Percentiles rank a stretch among this genome's conserved stretches.
phyloP scores from a whole-genome alignment of 2,329 filamentous ascomycete genomes.

The Fusarium pseudonygamai region DNA sequence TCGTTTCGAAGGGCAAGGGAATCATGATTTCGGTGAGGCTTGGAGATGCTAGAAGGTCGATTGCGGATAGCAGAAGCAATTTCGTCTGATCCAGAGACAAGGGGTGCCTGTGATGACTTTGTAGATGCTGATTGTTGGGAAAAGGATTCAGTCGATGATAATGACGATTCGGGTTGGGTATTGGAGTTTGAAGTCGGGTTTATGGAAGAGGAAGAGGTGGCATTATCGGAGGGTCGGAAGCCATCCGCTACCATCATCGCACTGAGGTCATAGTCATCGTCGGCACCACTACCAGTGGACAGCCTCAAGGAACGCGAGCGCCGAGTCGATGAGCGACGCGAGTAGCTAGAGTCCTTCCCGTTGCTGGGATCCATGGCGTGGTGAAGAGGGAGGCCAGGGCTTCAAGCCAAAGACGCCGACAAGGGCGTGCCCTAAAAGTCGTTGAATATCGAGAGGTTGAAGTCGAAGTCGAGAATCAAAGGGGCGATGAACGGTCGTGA shows the following conservation, averaged over 20 bases:
- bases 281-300: constrained; percentile 45
- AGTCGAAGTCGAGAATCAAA: constrained; percentile 24
- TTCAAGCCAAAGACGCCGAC: constrained; percentile 39
- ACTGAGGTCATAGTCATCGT: constrained; percentile 60
- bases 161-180: constrained; percentile 12
- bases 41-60: constrained; percentile 65
- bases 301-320: constrained; percentile 54
- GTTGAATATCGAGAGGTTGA: constrained; percentile 32
- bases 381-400: constrained; percentile 32
- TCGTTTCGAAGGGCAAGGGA: constrained; percentile 64
- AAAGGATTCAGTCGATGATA: constrained; percentile 26
- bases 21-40: constrained; percentile 60
- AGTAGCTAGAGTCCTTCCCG: constrained; percentile 51
- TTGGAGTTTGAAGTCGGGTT: constrained; percentile 37
- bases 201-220: neutral
- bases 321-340: constrained; percentile 56
- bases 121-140: constrained; percentile 1
- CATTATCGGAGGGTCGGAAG: constrained; percentile 54
- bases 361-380: constrained; percentile 54
- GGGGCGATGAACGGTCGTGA: constrained; percentile 16
- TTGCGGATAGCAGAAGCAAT: constrained; percentile 36
- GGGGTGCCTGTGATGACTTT: constrained; percentile 19
- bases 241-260: constrained; percentile 64
- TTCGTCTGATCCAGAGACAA: constrained; percentile 33
- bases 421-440: constrained; percentile 38